phyloP scores from a whole-genome alignment of 306 rosid genomes.

The Pterocarpus macrocarpus region DNA sequence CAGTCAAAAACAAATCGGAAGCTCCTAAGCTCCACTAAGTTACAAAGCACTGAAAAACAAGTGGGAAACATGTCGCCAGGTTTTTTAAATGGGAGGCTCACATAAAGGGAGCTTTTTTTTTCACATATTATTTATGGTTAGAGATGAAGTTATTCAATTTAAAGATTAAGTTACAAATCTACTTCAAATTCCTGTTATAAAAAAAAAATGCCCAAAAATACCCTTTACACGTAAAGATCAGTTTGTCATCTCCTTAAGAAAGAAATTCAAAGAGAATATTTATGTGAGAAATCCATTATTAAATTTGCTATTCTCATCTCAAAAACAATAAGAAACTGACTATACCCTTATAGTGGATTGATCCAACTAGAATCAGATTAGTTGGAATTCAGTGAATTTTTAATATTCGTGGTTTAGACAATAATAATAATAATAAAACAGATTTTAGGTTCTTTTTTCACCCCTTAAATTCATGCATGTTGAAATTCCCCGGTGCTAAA shows the following conservation, averaged over 20 bases:
- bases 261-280: not conserved
- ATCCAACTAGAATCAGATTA: too few relatives aligned
- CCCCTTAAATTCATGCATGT: conserved; percentile 16
- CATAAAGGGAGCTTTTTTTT: not conserved
- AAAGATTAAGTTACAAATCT: not conserved
- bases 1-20: conserved; percentile 16
- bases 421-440: too few relatives aligned
- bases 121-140: not conserved
- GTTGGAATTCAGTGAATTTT: too few relatives aligned
- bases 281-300: not conserved
- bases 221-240: too few relatives aligned
- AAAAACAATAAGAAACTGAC: conserved; percentile 2
- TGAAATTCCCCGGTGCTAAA: conserved; percentile 11
- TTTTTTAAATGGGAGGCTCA: conserved; percentile 4
- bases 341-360: too few relatives aligned
- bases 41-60: conserved; percentile 36
- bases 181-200: not conserved
- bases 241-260: not conserved
- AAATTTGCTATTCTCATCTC: not conserved
- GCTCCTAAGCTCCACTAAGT: conserved; percentile 27
- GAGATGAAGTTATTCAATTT: not conserved
- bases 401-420: too few relatives aligned
- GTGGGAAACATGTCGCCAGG: conserved; percentile 9
- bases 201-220: too few relatives aligned
- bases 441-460: not conserved